phyloP scores from a whole-genome alignment of 2,329 filamentous ascomycete genomes.

The Sclerotinia minor region DNA sequence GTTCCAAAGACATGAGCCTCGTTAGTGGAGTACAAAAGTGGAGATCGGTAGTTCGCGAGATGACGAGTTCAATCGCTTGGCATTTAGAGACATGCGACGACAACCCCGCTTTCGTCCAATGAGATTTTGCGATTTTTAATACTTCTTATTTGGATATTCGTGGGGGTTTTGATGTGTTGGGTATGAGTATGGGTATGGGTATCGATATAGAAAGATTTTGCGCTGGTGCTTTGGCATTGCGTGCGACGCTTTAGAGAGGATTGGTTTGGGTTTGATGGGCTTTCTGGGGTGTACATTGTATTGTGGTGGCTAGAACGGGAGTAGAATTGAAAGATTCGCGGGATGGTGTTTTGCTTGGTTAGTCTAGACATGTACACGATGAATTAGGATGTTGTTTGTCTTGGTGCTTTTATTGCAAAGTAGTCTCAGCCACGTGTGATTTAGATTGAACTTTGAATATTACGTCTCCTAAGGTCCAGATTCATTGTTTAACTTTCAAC shows the following conservation, averaged over 20 bases:
- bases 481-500: not conserved
- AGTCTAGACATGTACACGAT: no score
- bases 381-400: not conserved
- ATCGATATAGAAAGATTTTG: no score
- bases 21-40: not conserved
- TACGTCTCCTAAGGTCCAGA: not conserved
- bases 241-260: constrained; percentile 5
- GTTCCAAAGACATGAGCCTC: not conserved
- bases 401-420: not conserved
- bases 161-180: not conserved
- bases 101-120: constrained; percentile 11
- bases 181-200: not conserved
- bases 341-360: no score
- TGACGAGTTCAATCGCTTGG: constrained; percentile 20
- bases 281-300: not conserved
- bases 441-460: not conserved
- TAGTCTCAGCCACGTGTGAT: not conserved
- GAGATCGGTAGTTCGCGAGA: constrained; percentile 1
- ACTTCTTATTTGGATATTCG: not conserved
- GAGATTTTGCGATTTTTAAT: not conserved
- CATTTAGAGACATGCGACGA: constrained; percentile 11
- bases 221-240: not conserved
- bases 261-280: not conserved
- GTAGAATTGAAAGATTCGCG: not conserved
- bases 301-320: not conserved